phyloP scores from a whole-genome alignment of 108 stramenopile genomes.

The Epithemia pelagica region DNA sequence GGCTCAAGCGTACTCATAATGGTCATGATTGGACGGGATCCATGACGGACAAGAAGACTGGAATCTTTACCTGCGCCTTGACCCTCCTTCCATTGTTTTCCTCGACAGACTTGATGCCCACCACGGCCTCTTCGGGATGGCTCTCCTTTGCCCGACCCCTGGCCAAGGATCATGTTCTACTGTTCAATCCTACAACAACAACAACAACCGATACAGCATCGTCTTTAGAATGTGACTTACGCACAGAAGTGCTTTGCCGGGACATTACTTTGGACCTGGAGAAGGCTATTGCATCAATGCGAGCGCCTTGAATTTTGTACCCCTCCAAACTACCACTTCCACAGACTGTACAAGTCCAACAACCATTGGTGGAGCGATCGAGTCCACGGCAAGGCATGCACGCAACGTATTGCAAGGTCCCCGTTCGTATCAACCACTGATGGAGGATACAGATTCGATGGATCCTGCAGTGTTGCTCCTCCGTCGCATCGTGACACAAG shows the following conservation, averaged over 20 bases:
- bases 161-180: constrained; percentile 8
- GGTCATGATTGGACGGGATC: constrained; percentile 15
- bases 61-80: constrained; percentile 25
- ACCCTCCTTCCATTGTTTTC: constrained; percentile 22
- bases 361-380: too few species aligned
- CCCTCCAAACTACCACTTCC: too few species aligned
- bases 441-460: too few species aligned
- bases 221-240: too few species aligned
- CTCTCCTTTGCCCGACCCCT: constrained; percentile 23
- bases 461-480: too few species aligned
- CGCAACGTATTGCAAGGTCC: too few species aligned
- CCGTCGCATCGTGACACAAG: too few species aligned
- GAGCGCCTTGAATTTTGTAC: constrained; percentile 15
- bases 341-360: too few species aligned
- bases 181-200: too few species aligned
- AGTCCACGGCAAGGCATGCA: too few species aligned
- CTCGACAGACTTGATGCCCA: constrained; percentile 12
- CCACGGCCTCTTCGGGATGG: constrained; percentile 22
- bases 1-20: constrained; percentile 18
- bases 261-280: constrained; percentile 24
- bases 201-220: not conserved
- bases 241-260: constrained; percentile 24
- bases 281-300: constrained; percentile 27
- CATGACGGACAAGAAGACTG: constrained; percentile 4
- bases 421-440: too few species aligned